These are phyloP conservation scores for Collybia nuda DNA, from an alignment of 768 basidiomycete species.

Conservation along the genomic window DNA sequence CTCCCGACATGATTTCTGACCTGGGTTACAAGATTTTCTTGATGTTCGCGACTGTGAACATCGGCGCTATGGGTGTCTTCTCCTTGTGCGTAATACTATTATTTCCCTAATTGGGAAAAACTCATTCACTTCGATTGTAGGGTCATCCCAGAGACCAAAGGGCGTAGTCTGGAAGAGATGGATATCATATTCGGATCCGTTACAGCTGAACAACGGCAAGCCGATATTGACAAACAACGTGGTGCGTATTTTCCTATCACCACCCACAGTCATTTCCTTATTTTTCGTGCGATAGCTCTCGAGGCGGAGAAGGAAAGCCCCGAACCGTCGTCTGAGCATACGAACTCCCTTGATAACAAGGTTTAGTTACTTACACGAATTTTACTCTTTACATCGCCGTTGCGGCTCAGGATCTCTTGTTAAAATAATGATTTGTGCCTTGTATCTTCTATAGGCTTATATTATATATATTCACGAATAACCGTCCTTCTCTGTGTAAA, in stretches of 20 bases:
- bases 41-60: slow-evolving; percentile 73
- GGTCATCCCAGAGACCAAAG: slow-evolving; percentile 63
- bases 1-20: slow-evolving; percentile 58
- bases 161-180: slow-evolving; percentile 55
- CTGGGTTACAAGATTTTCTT: slow-evolving; percentile 77
- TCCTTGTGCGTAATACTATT: slow-evolving; percentile 44
- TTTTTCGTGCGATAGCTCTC: background rate
- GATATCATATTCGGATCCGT: slow-evolving; percentile 59
- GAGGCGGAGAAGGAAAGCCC: background rate
- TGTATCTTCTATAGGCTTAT: too few relatives aligned
- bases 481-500: too few relatives aligned
- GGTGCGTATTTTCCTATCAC: slow-evolving; percentile 16
- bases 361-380: background rate
- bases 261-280: background rate
- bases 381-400: too few relatives aligned
- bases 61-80: slow-evolving; percentile 68
- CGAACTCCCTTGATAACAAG: background rate
- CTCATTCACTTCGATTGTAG: slow-evolving; percentile 26
- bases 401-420: too few relatives aligned
- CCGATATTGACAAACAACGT: slow-evolving; percentile 47
- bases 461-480: too few relatives aligned
- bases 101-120: background rate
- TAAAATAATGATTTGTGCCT: too few relatives aligned
- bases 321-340: background rate
- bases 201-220: slow-evolving; percentile 49